These are phyloP conservation scores for Aspergillus incahuasiensis DNA, from an alignment of 495 filamentous ascomycete species.

Conservation along the genomic window DNA sequence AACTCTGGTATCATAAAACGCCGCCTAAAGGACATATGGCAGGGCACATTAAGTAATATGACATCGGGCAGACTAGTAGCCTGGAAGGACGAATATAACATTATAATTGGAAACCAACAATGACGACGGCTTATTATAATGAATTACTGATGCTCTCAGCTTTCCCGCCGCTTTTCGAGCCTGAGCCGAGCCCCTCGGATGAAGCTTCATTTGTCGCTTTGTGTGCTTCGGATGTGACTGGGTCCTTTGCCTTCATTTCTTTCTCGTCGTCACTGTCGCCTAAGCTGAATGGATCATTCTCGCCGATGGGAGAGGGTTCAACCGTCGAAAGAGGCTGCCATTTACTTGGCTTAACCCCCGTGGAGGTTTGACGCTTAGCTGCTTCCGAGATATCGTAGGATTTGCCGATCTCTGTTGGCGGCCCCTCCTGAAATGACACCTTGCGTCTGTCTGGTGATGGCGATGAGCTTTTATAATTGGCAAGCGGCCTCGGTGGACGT, in stretches of 20 bases:
- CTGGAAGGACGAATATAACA: too few species aligned
- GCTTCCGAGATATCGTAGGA: slow-evolving; percentile 61
- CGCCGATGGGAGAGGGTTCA: slow-evolving; percentile 79
- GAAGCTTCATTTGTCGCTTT: slow-evolving; percentile 61
- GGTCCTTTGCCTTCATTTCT: slow-evolving; percentile 64
- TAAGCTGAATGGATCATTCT: slow-evolving; percentile 93
- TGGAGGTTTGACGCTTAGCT: slow-evolving; percentile 36
- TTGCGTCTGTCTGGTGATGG: slow-evolving; percentile 61
- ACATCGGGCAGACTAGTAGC: background rate
- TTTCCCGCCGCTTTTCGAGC: slow-evolving; percentile 26
- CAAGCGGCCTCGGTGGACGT: slow-evolving; percentile 59
- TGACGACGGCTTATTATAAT: slow-evolving; percentile 15
- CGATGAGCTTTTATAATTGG: slow-evolving; percentile 71
- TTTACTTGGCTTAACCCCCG: slow-evolving; percentile 70
- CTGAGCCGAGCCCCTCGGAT: slow-evolving; percentile 26
- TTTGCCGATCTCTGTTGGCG: slow-evolving; percentile 72
- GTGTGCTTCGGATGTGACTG: slow-evolving; percentile 62
- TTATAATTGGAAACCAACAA: background rate
- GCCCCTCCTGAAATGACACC: slow-evolving; percentile 74
- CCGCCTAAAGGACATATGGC: slow-evolving; percentile 7
- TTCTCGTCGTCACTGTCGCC: slow-evolving; percentile 95
- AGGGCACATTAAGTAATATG: background rate
- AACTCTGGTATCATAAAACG: slow-evolving; percentile 24
- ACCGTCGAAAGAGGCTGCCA: slow-evolving; percentile 92
- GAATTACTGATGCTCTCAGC: slow-evolving; percentile 28